Evolutionary conservation across 352 stramenopile genomes (phyloP).

Genomic region (Elongisporangium anandrum): DNA sequence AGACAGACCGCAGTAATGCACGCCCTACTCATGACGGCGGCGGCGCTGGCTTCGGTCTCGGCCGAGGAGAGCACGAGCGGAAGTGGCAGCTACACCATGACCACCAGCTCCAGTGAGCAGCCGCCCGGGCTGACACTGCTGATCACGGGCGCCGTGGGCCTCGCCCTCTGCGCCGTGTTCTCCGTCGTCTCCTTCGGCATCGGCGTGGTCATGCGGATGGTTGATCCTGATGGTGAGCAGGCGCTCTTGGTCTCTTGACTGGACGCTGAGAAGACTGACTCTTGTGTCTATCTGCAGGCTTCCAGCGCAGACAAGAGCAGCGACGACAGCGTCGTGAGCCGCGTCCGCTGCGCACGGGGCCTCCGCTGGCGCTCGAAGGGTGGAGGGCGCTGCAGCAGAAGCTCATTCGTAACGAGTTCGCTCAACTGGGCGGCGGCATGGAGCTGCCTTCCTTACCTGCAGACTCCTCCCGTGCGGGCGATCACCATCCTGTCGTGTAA

Average conservation of each 20-base stretch:
- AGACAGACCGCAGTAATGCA: neutral
- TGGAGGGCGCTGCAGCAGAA: conserved; percentile 29
- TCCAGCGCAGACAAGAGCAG: neutral
- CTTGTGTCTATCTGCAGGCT: neutral
- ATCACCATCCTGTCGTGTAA: neutral
- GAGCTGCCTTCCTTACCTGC: neutral
- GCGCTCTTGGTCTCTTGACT: neutral
- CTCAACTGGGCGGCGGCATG: conserved; percentile 1
- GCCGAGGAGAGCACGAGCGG: conserved; percentile 4
- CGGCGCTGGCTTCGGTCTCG: neutral
- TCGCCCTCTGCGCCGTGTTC: conserved; percentile 6
- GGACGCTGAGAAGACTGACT: neutral
- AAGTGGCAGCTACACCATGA: neutral
- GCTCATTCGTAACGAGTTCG: conserved; percentile 24
- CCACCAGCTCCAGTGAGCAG: neutral
- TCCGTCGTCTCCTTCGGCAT: conserved; percentile 6
- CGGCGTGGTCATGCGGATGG: neutral
- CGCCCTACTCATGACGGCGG: neutral
- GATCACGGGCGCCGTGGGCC: neutral
- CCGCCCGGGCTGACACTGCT: conserved; percentile 1
- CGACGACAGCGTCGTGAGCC: neutral
- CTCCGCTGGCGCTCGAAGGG: conserved; percentile 19
- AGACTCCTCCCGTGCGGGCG: neutral
- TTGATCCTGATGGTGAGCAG: neutral
- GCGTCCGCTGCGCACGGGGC: conserved; percentile 3